Base-by-base conservation (phyloP, 2,329 filamentous ascomycete genomes). In the Xylariaceae sp. region DNA sequence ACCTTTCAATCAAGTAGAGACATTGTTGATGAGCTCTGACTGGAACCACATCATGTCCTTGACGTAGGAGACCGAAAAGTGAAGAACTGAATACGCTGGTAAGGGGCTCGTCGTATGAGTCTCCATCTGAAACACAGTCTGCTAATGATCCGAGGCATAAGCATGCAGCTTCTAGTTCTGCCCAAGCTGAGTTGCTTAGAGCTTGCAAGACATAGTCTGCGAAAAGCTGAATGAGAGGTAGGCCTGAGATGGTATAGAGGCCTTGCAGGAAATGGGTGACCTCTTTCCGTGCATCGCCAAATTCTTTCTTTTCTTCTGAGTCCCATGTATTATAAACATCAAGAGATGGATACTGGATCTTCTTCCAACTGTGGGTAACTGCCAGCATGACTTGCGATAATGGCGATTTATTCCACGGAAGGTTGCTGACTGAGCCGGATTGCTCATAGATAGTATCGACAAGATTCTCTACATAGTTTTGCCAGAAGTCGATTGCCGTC, bases 401-500 rank as follows among this genome's bases (percentile, higher is more conserved):
- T 2, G 84, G 82, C 6, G 71, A 64, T 6, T 70, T 66, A 39
- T 84, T 73, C 83, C 84, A 88, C 6, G 65, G 55, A 3, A 70
- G 65, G 5, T 69, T 65, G 4, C 65, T 61, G 4, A 67, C 66
- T 20, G 75, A 70, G n/a, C 72, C 71, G 1, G 75, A 74, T n/a
- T n/a, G n/a, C n/a, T n/a, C n/a, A 49, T 74, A 79, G 37, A 77
- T 67, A 8, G 67, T 71, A 60, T 82, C 85, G 48, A 74, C 78
- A 70, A 82, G 73, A 11, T 79, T 78, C 64, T 90, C 87, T 5
- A 87, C 79, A 60, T 84, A 89, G 1, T 80, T 83, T 16, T 80
- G 84, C 88, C 88, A 93, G 61, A 93, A 92, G 57, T 93, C 87
- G 12, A 92, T 74, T 1, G 83, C 80, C 1, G 82, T 79, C 1